These are phyloP conservation scores for Penicillium arizonense DNA, from an alignment of 495 filamentous ascomycete species.

Conservation along the genomic window DNA sequence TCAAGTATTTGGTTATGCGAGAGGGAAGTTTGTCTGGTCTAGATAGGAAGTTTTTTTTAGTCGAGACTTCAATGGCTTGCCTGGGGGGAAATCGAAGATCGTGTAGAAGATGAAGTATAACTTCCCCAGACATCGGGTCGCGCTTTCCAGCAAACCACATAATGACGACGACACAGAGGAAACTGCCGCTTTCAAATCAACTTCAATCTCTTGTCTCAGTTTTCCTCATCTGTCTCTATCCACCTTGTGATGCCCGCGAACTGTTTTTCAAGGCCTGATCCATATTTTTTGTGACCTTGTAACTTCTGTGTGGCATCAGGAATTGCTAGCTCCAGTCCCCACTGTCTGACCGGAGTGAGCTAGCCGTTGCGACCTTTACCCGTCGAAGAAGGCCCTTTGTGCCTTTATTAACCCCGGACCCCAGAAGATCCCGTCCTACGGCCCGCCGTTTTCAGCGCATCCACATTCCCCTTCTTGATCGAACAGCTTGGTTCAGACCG, in stretches of 20 bases:
- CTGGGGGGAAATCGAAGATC: not conserved
- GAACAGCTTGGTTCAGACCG: not conserved
- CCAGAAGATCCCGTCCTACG: slow-evolving; percentile 10
- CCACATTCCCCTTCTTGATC: slow-evolving; percentile 8
- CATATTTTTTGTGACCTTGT: slow-evolving; percentile 3
- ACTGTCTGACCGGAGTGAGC: slow-evolving; percentile 6
- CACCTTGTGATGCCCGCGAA: not conserved
- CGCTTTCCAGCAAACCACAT: not conserved
- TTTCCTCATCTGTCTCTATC: not conserved
- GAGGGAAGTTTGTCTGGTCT: not conserved
- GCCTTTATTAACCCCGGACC: slow-evolving; percentile 17
- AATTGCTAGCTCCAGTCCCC: not conserved
- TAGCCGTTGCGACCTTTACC: slow-evolving; percentile 1
- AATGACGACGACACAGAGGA: not conserved
- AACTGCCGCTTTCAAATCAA: not conserved
- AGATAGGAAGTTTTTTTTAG: not conserved
- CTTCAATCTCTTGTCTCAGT: not conserved
- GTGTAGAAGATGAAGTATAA: not conserved
- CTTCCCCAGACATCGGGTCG: not conserved
- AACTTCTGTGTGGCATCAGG: not conserved
- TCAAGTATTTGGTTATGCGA: not conserved
- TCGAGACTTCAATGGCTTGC: not conserved
- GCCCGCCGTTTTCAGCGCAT: slow-evolving; percentile 19
- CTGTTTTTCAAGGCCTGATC: not conserved
- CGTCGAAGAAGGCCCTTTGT: slow-evolving; percentile 15